These are phyloP conservation scores for Vitis amurensis DNA, from an alignment of 164 flowering plant species.

Conservation along the genomic window DNA sequence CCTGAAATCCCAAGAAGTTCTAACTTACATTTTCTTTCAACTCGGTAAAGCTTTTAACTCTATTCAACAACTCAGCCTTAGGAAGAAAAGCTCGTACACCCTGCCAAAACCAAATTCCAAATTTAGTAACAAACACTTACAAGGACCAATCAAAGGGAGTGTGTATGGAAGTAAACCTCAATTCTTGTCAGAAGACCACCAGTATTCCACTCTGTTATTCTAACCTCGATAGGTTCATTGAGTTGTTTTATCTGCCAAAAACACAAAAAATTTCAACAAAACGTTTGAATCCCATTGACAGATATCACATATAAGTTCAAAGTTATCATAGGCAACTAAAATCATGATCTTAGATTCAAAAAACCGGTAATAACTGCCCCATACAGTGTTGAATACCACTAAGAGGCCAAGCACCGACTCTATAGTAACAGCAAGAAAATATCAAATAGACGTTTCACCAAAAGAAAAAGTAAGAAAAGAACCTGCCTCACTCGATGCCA, in stretches of 20 bases:
- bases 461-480: conserved; percentile 62
- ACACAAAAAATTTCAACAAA: background rate
- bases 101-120: conserved; percentile 39
- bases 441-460: background rate
- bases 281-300: background rate
- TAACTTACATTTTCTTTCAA: conserved; percentile 81
- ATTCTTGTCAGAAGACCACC: conserved; percentile 95
- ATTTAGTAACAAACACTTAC: background rate
- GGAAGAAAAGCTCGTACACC: conserved; percentile 94
- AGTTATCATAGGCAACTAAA: background rate
- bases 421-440: background rate
- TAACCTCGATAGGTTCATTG: conserved; percentile 84
- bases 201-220: conserved; percentile 92
- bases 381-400: background rate
- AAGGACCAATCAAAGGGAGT: background rate
- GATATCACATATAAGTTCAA: background rate
- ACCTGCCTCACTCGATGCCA: conserved; percentile 99
- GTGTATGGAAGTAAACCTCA: conserved; percentile 51
- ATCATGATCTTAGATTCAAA: background rate
- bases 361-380: no score
- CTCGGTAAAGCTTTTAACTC: conserved; percentile 63
- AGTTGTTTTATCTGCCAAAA: conserved; percentile 74
- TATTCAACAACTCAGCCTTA: conserved; percentile 76
- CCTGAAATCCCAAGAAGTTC: background rate
- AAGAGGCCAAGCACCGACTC: background rate